phyloP scores from a whole-genome alignment of 441 rosid species.

The Populus tomentosa region DNA sequence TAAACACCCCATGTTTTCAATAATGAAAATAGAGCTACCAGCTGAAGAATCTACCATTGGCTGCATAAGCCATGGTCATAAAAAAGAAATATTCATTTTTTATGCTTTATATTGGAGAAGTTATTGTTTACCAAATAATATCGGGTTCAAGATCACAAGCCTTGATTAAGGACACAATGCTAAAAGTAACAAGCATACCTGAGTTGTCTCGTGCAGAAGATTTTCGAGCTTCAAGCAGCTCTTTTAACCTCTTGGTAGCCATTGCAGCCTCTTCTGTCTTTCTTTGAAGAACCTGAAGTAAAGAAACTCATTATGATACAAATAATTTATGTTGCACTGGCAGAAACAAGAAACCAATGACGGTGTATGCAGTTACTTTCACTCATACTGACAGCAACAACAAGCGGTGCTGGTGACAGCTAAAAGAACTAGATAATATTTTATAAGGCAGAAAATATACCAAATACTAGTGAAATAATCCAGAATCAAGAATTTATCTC shows the following conservation, averaged over 20 bases:
- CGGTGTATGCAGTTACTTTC: background rate
- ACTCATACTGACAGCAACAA: background rate
- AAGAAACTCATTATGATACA: slow-evolving; percentile 12
- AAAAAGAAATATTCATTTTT: background rate
- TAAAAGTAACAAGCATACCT: slow-evolving; percentile 35
- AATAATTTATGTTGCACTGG: background rate
- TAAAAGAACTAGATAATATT: background rate
- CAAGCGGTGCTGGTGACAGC: background rate
- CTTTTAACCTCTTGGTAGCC: slow-evolving; percentile 97
- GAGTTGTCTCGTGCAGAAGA: slow-evolving; percentile 69
- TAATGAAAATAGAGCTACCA: slow-evolving; percentile 2
- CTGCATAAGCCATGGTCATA: background rate
- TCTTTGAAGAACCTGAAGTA: slow-evolving; percentile 89
- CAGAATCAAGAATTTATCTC: background rate
- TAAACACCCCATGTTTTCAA: slow-evolving; percentile 4
- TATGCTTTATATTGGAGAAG: slow-evolving; percentile 1
- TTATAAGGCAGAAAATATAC: background rate
- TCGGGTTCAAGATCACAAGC: slow-evolving; percentile 11
- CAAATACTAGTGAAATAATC: background rate
- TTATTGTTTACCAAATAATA: slow-evolving; percentile 5
- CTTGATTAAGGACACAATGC: background rate
- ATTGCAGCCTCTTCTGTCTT: slow-evolving; percentile 99
- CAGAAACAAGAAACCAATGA: background rate
- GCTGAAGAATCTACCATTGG: slow-evolving; percentile 8
- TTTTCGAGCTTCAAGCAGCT: slow-evolving; percentile 94